Base-by-base conservation (phyloP, 2,329 filamentous ascomycete species). In the Fonsecaea pedrosoi region DNA sequence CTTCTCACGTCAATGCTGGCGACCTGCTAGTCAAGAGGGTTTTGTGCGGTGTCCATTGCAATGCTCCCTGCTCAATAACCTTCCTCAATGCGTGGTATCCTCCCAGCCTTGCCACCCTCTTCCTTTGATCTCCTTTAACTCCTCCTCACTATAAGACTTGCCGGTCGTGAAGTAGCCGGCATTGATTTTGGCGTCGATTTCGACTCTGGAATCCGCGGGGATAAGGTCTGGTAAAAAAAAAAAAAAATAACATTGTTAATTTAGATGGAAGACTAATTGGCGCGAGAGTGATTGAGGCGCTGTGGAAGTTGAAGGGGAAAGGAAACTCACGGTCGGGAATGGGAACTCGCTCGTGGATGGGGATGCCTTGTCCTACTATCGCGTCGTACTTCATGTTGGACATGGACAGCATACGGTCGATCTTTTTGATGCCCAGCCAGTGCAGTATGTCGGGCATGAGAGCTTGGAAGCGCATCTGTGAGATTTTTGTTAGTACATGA, bases 351-450 rank as follows among this genome's bases (percentile, higher is more conserved):
- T 97, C 93, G 74, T 90, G 85, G 73, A 97, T 97, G 35, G 92
- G 92, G 72, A 84, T 84, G 1, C 82, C 82, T 50, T 82, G 80
- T 12, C 82, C 77, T 3, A 84, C 82, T 66, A 84, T 84, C 18
- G 82, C 82, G 65, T 84, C 82, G 64, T 84, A 77, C 70, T 84
- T 84, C 82, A 84, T 84, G 69, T 98, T 96, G 80, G 92, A 96
- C 95, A 98, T 98, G 82, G 92, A 96, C 74, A 97, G 83, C 95
- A 98, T 99, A 67, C 94, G 87, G 78, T 99, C 95, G 76, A 99
- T 98, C 85, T 98, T 98, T 77, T 91, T 95, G 77, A 99, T 97
- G 69, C 95, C 95, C 37, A 99, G 87, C 95, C 95, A 98, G 80
- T 98, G 95, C 62, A 98, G 85, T 72, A 98, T 96, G 78, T 97